Conservation (phyloP, 2,329 filamentous ascomycete species). For the Botryotinia calthae region DNA sequence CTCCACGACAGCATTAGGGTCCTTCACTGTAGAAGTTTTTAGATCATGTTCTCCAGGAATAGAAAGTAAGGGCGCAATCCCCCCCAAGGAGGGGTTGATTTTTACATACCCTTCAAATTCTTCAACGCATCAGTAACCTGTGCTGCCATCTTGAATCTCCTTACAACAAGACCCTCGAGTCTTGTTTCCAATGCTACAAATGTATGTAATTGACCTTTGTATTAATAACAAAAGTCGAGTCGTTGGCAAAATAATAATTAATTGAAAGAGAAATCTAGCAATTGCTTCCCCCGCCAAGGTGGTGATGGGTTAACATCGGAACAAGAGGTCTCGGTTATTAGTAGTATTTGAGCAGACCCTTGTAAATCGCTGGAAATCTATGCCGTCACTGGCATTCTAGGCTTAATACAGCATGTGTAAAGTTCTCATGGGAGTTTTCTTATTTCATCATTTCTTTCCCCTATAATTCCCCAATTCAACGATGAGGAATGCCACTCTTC, state of each 20-base stretch:
- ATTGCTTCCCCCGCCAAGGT: slow-evolving; percentile 7
- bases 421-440: slow-evolving; percentile 6
- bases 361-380: background rate
- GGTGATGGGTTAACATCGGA: background rate
- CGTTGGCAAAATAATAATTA: background rate
- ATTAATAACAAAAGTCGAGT: background rate
- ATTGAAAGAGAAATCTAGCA: slow-evolving; percentile 3
- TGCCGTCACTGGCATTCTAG: slow-evolving; percentile 12
- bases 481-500: slow-evolving; percentile 56
- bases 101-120: slow-evolving; percentile 71
- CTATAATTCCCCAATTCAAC: slow-evolving; percentile 7
- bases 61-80: slow-evolving; percentile 42
- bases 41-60: slow-evolving; percentile 5
- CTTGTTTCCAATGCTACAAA: background rate
- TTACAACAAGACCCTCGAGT: background rate
- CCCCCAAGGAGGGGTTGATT: slow-evolving; percentile 3
- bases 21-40: slow-evolving; percentile 32
- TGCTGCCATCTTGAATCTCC: slow-evolving; percentile 33
- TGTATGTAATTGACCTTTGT: slow-evolving; percentile 8
- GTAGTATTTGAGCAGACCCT: background rate
- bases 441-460: background rate
- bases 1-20: slow-evolving; percentile 34
- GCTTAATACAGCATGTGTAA: background rate
- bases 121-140: slow-evolving; percentile 77
- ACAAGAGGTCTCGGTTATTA: background rate